These are phyloP conservation scores for Triticum dicoccoides DNA, from an alignment of 176 grass and related monocot genomes.

Conservation along the genomic window DNA sequence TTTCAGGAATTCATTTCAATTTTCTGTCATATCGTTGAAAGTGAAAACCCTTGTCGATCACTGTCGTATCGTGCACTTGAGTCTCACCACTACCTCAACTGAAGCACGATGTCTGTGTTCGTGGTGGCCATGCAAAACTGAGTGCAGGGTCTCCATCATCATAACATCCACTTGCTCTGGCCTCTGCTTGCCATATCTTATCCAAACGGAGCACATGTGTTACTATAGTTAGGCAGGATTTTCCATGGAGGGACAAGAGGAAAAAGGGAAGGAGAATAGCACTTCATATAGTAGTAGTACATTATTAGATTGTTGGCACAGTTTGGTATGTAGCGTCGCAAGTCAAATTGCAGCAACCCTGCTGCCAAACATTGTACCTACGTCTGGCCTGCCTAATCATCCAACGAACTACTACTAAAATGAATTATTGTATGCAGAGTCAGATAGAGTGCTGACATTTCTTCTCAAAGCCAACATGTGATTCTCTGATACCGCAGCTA, in stretches of 20 bases:
- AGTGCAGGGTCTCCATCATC: conserved; percentile 28
- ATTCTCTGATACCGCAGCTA: neutral
- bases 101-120: neutral
- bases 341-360: neutral
- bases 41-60: neutral
- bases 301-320: neutral
- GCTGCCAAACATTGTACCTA: neutral
- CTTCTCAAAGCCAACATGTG: neutral
- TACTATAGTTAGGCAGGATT: conserved; percentile 12
- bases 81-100: neutral
- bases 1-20: neutral
- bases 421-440: neutral
- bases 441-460: conserved; percentile 23
- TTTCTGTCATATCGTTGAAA: accelerated
- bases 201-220: neutral
- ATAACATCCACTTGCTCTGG: neutral
- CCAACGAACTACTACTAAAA: no score
- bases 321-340: conserved; percentile 4
- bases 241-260: neutral
- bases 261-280: neutral
- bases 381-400: neutral
- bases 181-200: neutral
- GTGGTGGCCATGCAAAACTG: neutral
- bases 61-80: neutral
- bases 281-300: no score